Evolutionary conservation across 345 rosid genomes (phyloP).

Genomic region (Erodium maritimum): DNA sequence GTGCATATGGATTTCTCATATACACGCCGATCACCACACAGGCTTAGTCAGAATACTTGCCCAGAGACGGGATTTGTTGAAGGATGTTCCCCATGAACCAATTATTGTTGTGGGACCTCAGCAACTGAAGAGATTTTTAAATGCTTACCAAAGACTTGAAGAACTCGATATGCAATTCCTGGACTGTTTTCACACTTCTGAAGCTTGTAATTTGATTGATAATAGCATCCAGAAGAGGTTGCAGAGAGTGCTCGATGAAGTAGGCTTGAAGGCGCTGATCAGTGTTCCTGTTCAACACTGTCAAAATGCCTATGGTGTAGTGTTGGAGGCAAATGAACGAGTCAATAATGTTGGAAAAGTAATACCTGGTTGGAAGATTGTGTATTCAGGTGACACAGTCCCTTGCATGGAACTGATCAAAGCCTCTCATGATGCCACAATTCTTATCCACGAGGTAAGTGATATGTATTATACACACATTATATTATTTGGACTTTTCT

Average conservation of each 20-base stretch:
- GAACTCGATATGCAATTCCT: conserved; percentile 83
- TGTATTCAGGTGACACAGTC: conserved; percentile 91
- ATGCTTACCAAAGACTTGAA: conserved; percentile 87
- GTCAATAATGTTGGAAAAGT: conserved; percentile 45
- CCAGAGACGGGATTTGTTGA: conserved; percentile 59
- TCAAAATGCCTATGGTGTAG: conserved; percentile 78
- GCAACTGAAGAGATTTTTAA: conserved; percentile 65
- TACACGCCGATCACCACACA: conserved; percentile 90
- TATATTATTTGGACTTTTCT: too few species aligned
- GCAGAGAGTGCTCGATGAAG: conserved; percentile 46
- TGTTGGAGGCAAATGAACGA: conserved; percentile 59
- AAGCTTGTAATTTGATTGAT: conserved; percentile 1
- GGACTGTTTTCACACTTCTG: conserved; percentile 65
- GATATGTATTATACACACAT: too few species aligned
- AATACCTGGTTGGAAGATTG: conserved; percentile 92
- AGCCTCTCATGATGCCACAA: conserved; percentile 69
- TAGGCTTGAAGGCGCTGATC: conserved; percentile 54
- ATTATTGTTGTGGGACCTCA: conserved; percentile 66
- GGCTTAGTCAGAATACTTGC: conserved; percentile 84
- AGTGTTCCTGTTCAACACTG: conserved; percentile 94
- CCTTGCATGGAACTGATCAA: conserved; percentile 66
- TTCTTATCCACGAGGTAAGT: conserved; percentile 78
- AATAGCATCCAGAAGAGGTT: conserved; percentile 25
- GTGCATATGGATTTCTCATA: conserved; percentile 91
- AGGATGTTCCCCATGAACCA: conserved; percentile 60